Percentiles rank a stretch among this genome's conserved stretches.
Conservation (phyloP, 148 eudicot genomes). For the Camellia granthamiana region DNA sequence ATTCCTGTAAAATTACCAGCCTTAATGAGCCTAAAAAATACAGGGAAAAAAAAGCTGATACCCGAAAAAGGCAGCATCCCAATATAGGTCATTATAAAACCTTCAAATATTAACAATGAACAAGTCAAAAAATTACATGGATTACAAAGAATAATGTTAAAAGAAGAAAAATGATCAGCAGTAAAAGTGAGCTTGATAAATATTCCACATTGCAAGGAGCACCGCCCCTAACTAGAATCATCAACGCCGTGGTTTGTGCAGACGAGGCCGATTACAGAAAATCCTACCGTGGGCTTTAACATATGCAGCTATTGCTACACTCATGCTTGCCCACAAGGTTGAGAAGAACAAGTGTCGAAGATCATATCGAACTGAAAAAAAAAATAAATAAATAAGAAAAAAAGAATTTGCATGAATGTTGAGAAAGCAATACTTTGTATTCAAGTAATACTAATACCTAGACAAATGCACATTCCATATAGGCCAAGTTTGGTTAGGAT, state of each 20-base stretch:
- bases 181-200: not conserved
- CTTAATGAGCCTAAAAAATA: not conserved
- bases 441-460: not conserved
- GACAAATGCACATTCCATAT: not conserved
- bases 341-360: slow-evolving; percentile 56
- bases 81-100: not conserved
- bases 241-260: slow-evolving; percentile 56
- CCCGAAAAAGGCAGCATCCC: not conserved
- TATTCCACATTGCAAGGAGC: not conserved
- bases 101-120: not conserved
- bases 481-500: too few species aligned
- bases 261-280: slow-evolving; percentile 90
- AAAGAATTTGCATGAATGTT: not conserved
- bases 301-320: slow-evolving; percentile 50
- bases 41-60: not conserved
- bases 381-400: slow-evolving; percentile 1
- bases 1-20: not conserved
- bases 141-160: not conserved
- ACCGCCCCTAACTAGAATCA: not conserved
- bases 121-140: slow-evolving; percentile 1
- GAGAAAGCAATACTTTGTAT: not conserved
- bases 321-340: slow-evolving; percentile 67
- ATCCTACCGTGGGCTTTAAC: slow-evolving; percentile 76
- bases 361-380: slow-evolving; percentile 47
- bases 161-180: not conserved